Base-by-base conservation (phyloP, 176 grass and related monocot genomes). In the Areca catechu region DNA sequence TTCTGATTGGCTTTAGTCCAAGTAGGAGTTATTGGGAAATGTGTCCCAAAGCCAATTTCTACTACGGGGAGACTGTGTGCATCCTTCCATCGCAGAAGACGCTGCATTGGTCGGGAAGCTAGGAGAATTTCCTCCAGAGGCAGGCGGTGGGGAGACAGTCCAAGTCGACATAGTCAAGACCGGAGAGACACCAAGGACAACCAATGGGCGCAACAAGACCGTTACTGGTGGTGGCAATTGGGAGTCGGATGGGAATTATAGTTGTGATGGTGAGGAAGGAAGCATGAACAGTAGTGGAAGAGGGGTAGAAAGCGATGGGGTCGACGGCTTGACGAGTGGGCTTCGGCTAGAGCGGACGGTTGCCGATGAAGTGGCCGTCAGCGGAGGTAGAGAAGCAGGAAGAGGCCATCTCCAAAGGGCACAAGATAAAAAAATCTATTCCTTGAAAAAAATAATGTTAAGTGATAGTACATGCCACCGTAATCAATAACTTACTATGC, bases 401-500 rank as follows among this genome's bases (percentile, higher is more conserved):
- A 51, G 90, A 95, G 66, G 79, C 85, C 7, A 89, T 95, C 17
- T 86, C 82, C 49, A 95, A 95, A 70, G 85, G 82, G 4, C 90
- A 95, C 60, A 89, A 82, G 70, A 95, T n/a, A n/a, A n/a, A n/a
- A n/a, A n/a, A n/a, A n/a, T n/a, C n/a, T n/a, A n/a, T n/a, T n/a
- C n/a, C n/a, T n/a, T n/a, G n/a, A n/a, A n/a, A n/a, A n/a, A n/a
- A n/a, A n/a, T n/a, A n/a, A n/a, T n/a, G n/a, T n/a, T n/a, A n/a
- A n/a, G n/a, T n/a, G n/a, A n/a, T n/a, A n/a, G n/a, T n/a, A n/a
- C n/a, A n/a, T n/a, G n/a, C n/a, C n/a, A n/a, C n/a, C n/a, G n/a
- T n/a, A n/a, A n/a, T n/a, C n/a, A n/a, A n/a, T n/a, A n/a, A n/a
- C n/a, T n/a, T n/a, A n/a, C n/a, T n/a, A n/a, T n/a, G n/a, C n/a